Evolutionary conservation across 139 green algal genomes (phyloP).

Genomic region (Auxenochlorella pyrenoidosa): DNA sequence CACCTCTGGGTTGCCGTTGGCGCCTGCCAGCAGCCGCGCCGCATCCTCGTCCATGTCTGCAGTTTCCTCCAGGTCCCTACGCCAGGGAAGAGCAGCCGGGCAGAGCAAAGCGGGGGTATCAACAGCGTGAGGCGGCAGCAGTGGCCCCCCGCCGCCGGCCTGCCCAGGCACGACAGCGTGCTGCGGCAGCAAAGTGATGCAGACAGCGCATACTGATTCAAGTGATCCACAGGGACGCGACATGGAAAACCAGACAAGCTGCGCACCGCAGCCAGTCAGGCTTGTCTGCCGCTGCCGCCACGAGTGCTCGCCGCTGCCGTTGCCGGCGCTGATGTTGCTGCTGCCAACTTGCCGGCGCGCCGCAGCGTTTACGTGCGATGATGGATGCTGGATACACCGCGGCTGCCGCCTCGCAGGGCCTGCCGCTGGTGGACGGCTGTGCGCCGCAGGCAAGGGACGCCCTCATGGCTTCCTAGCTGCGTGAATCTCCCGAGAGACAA

Average conservation of each 20-base stretch:
- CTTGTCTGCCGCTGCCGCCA: slow-evolving; percentile 17
- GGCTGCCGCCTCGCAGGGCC: not conserved
- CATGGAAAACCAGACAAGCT: too few relatives aligned
- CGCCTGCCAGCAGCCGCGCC: slow-evolving; percentile 23
- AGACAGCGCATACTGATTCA: too few relatives aligned
- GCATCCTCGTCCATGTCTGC: slow-evolving; percentile 36
- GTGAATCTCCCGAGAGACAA: too few relatives aligned
- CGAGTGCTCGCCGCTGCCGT: not conserved
- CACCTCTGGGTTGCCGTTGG: slow-evolving; percentile 21
- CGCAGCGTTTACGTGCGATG: not conserved
- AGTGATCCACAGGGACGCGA: too few relatives aligned
- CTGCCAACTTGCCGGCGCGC: not conserved
- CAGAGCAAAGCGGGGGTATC: not conserved
- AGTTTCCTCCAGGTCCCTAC: slow-evolving; percentile 41
- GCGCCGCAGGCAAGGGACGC: not conserved
- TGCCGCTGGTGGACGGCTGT: slow-evolving; percentile 1
- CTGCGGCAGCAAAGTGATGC: not conserved
- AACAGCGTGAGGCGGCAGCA: not conserved
- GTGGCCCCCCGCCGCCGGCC: not conserved
- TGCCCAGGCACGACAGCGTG: too few relatives aligned
- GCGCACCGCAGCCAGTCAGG: slow-evolving; percentile 15
- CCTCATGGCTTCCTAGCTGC: too few relatives aligned
- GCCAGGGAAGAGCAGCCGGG: not conserved
- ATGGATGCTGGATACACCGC: not conserved
- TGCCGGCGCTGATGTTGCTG: not conserved